phyloP scores from a whole-genome alignment of 495 filamentous ascomycete species.

The Aspergillus campestris region DNA sequence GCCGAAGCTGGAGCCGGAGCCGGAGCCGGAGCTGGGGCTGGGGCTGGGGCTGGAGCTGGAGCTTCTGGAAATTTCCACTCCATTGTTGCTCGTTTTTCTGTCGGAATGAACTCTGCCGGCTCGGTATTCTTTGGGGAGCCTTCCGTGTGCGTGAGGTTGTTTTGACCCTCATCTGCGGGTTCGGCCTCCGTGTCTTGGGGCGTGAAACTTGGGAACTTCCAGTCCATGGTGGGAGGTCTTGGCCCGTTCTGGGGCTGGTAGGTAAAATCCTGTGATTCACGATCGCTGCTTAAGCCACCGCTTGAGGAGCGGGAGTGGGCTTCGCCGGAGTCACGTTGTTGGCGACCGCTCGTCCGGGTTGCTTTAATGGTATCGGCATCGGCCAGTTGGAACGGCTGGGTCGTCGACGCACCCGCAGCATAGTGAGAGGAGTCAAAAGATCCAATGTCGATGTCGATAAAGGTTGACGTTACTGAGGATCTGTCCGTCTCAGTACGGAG shows the following conservation, averaged over 20 bases:
- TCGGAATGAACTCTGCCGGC: constrained; percentile 1
- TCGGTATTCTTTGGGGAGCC: not conserved
- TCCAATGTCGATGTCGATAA: constrained; percentile 41
- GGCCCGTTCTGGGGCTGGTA: constrained; percentile 30
- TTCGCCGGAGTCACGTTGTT: constrained; percentile 30
- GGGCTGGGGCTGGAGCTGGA: too few relatives aligned
- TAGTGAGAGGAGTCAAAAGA: constrained; percentile 42
- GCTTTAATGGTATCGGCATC: constrained; percentile 44
- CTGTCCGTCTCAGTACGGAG: constrained; percentile 42
- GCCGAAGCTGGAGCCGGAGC: too few relatives aligned
- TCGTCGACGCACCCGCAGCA: constrained; percentile 33
- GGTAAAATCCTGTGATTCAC: constrained; percentile 16
- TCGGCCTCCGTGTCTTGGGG: constrained; percentile 9
- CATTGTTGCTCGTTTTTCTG: constrained; percentile 15
- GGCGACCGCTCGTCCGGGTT: constrained; percentile 34
- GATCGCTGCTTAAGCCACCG: constrained; percentile 17
- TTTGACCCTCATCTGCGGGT: constrained; percentile 11
- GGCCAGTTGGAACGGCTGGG: constrained; percentile 40
- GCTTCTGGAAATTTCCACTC: constrained; percentile 36
- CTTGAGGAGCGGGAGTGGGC: constrained; percentile 24
- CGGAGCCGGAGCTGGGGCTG: too few relatives aligned
- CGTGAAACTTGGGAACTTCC: constrained; percentile 38
- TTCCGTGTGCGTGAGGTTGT: not conserved
- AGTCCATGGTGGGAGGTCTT: constrained; percentile 42
- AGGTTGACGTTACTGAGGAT: constrained; percentile 40